A percentile compares a stretch with the other conserved stretches of the same genome.
Conservation (phyloP, 441 rosid species). For the Populus hybrid region DNA sequence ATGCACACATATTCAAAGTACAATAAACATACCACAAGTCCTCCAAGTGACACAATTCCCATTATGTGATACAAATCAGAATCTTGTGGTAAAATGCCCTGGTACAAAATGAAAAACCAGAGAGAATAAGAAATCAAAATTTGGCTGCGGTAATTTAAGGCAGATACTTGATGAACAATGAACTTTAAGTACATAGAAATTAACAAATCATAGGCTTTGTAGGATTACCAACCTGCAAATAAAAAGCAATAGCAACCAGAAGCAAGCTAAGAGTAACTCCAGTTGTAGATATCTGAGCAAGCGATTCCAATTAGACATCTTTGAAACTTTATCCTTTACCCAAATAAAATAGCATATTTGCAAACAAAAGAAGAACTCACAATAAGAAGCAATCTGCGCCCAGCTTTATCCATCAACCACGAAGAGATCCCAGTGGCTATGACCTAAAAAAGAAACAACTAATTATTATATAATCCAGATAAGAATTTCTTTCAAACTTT, state of each 20-base stretch:
- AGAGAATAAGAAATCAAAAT: not conserved
- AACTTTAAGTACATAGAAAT: not conserved
- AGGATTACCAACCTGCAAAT: constrained; percentile 43
- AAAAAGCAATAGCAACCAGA: constrained; percentile 68
- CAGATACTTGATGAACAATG: not conserved
- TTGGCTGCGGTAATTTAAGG: not conserved
- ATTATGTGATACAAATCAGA: constrained; percentile 50
- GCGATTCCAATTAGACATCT: not conserved
- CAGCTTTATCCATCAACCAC: constrained; percentile 83
- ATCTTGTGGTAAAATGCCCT: constrained; percentile 54
- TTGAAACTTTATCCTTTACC: not conserved
- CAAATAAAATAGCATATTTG: not conserved
- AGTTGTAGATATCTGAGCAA: constrained; percentile 56
- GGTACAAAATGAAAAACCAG: constrained; percentile 15
- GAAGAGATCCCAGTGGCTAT: constrained; percentile 73
- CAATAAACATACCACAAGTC: constrained; percentile 75
- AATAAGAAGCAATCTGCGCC: constrained; percentile 79
- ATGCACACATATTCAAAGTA: not conserved
- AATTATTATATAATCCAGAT: not conserved
- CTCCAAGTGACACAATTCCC: constrained; percentile 70
- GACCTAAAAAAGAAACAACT: constrained; percentile 42
- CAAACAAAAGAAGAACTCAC: constrained; percentile 46
- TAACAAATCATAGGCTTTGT: not conserved
- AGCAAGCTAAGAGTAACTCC: constrained; percentile 72
- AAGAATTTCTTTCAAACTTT: not conserved